Percentiles rank a stretch among this genome's conserved stretches.
These are phyloP conservation scores for Tolypocladium inflatum DNA, from an alignment of 2,329 filamentous ascomycete species.

Conservation along the genomic window DNA sequence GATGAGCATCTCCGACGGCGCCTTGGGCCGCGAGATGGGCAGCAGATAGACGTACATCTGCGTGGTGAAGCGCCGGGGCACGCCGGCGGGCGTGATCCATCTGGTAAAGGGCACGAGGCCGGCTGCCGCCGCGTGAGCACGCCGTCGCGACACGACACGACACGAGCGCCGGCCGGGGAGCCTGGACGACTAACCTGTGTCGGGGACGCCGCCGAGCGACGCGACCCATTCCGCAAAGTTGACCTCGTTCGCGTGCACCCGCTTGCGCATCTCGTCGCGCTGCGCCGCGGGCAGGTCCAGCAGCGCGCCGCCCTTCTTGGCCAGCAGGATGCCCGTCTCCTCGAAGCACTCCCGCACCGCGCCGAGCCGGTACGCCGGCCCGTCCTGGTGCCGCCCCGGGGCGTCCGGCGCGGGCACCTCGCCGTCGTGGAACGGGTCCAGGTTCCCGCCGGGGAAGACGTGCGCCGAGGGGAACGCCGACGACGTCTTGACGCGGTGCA, in stretches of 20 bases:
- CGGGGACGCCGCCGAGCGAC: constrained; percentile 47
- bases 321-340: constrained; percentile 82
- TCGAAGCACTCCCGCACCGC: constrained; percentile 92
- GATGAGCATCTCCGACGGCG: constrained; percentile 42
- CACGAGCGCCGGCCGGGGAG: too few species aligned
- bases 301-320: constrained; percentile 42
- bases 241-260: constrained; percentile 57
- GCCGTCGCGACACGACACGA: too few species aligned
- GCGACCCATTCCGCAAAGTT: constrained; percentile 58
- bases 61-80: constrained; percentile 75
- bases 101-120: constrained; percentile 73
- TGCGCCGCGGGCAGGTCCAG: constrained; percentile 51
- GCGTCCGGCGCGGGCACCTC: constrained; percentile 33
- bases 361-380: constrained; percentile 64
- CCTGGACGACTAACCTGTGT: constrained; percentile 47
- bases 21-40: constrained; percentile 39
- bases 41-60: constrained; percentile 97
- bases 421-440: constrained; percentile 71
- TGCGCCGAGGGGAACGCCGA: constrained; percentile 83
- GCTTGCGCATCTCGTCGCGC: constrained; percentile 55
- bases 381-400: constrained; percentile 57
- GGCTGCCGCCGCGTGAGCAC: constrained; percentile 26
- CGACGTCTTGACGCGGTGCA: constrained; percentile 77
- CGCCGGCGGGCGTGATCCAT: constrained; percentile 74
- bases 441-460: constrained; percentile 88